Evolutionary conservation across 1,284 basidiomycete species (phyloP), one percentile per base, ranked within the genome.

Genomic region (Rhodofomes roseus): DNA sequence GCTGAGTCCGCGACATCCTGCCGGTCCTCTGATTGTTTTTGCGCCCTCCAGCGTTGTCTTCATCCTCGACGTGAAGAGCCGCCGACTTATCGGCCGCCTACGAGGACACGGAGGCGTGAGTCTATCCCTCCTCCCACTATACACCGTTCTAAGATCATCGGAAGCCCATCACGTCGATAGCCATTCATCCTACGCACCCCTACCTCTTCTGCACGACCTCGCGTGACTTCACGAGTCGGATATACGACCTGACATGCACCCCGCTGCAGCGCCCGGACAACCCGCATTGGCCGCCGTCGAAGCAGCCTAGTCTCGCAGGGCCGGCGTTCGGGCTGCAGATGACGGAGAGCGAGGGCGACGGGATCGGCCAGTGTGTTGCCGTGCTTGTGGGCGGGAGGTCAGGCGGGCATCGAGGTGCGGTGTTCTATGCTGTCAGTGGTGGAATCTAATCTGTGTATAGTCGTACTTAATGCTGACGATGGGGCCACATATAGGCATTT

Each of bases 81-180:
- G 73, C 36, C 68, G 70, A 2, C 60, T 84, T 9, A 59, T 79
- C 2, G 78, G 83, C 14, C 74, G 72, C 59, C 72, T 87, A 36
- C 81, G 83, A 55, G 89, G 88, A 1, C 89, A 91, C 66, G 89
- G 89, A 27, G 85, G 84, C 36, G 89, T 89, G 73, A 71, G 83
- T 70, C 3, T 22, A 16, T 31, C 48, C 58, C 27, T 55, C 23
- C 57, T 14, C 48, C 55, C 66, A 56, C 63, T 31, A 8, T 2
- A 7, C 23, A 14, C 36, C 1, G 29, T 62, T 23, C 55, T 51
- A 25, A 61, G 40, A 44, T 55, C 25, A 2, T 14, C 46, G 27
- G 27, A 63, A 90, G 88, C 76, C 79, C 40, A 89, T 91, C 56
- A 89, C 85, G 1, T 85, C 83, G 11, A 80, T 91, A 16, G 79